phyloP scores from a whole-genome alignment of 345 rosid species.

The Anastatica hierochuntica region DNA sequence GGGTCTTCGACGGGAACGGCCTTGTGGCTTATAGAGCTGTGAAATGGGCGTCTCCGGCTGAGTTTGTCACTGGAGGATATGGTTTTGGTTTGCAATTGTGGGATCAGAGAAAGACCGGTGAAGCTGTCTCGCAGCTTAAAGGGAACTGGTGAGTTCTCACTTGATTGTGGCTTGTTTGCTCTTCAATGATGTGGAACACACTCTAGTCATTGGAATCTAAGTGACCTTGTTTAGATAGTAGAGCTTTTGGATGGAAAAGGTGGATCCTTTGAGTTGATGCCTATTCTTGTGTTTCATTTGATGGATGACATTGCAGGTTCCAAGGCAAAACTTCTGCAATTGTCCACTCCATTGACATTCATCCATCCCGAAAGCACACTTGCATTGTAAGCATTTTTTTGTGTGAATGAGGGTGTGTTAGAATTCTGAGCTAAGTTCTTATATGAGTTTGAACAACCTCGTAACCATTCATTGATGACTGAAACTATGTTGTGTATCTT shows the following conservation, averaged over 20 bases:
- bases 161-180: not conserved
- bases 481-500: too few species aligned
- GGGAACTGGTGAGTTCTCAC: slow-evolving; percentile 52
- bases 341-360: slow-evolving; percentile 81
- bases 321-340: slow-evolving; percentile 59
- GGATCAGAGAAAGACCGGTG: slow-evolving; percentile 71
- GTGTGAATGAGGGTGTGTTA: too few species aligned
- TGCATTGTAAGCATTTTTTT: slow-evolving; percentile 48
- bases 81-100: slow-evolving; percentile 86
- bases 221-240: too few species aligned
- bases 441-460: not conserved
- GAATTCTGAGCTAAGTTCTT: too few species aligned
- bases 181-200: too few species aligned
- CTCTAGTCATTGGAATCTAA: too few species aligned
- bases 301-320: slow-evolving; percentile 50
- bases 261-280: too few species aligned
- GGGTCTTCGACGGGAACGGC: slow-evolving; percentile 65
- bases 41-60: slow-evolving; percentile 76
- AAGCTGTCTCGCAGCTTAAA: slow-evolving; percentile 67
- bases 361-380: slow-evolving; percentile 82
- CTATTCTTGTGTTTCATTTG: too few species aligned
- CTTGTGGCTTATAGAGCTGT: slow-evolving; percentile 63
- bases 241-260: too few species aligned
- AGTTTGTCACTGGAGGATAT: slow-evolving; percentile 80
- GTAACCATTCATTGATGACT: too few species aligned